phyloP scores from a whole-genome alignment of 352 stramenopile genomes.

The Labyrinthula sp. region DNA sequence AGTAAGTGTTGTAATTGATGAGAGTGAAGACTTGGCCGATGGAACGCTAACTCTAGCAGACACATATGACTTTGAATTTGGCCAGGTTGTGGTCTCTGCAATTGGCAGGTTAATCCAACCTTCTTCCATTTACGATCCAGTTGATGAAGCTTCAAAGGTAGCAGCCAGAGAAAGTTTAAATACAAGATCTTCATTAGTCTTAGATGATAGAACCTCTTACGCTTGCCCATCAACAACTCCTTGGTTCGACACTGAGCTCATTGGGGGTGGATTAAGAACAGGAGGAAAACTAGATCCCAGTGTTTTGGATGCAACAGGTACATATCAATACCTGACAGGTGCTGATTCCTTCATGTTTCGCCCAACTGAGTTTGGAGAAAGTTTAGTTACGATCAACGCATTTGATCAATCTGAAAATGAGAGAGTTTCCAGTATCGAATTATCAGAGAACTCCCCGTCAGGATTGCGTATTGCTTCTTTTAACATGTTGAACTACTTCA shows the following conservation, averaged over 20 bases:
- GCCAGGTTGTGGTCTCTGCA: conserved; percentile 6
- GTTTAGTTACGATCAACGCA: not conserved
- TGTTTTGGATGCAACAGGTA: not conserved
- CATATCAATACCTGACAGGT: not conserved
- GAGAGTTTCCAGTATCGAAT: no score
- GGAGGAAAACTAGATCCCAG: conserved; percentile 1
- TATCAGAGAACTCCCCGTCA: no score
- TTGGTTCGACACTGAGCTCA: no score
- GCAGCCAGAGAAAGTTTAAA: no score
- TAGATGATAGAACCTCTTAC: no score
- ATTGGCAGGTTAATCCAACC: not conserved
- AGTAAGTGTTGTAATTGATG: conserved; percentile 2
- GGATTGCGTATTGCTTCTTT: conserved; percentile 14
- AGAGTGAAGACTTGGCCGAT: no score
- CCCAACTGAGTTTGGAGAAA: no score
- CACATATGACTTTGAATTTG: conserved; percentile 11
- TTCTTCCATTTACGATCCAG: conserved; percentile 1
- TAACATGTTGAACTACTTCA: conserved; percentile 28
- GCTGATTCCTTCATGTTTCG: not conserved
- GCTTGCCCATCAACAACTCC: no score
- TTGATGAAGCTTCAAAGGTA: not conserved
- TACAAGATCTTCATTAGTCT: no score
- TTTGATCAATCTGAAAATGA: not conserved
- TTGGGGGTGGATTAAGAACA: no score
- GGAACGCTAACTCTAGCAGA: conserved; percentile 15